Percentiles rank a stretch among this genome's conserved stretches.
Evolutionary conservation across 495 filamentous ascomycete genomes (phyloP).

Genomic region (Neurospora sp.): DNA sequence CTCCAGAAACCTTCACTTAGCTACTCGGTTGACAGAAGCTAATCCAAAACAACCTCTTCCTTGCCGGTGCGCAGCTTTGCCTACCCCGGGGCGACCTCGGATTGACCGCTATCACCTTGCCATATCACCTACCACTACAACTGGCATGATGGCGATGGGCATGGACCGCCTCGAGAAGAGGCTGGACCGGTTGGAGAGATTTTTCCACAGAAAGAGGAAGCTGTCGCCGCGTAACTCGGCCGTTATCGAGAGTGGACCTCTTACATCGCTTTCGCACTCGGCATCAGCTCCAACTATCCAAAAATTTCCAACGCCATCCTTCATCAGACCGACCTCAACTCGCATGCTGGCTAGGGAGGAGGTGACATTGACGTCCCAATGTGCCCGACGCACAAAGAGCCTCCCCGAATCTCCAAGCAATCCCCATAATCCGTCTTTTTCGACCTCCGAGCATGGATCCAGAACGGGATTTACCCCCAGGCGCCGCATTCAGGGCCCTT

Average conservation of each 20-base stretch:
- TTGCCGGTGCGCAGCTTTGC: background rate
- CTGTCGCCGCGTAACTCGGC: background rate
- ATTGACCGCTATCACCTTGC: background rate
- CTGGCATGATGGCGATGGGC: constrained; percentile 12
- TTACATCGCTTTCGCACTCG: background rate
- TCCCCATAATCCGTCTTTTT: background rate
- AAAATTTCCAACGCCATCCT: constrained; percentile 36
- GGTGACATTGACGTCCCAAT: constrained; percentile 8
- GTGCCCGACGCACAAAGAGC: constrained; percentile 26
- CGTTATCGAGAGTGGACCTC: background rate
- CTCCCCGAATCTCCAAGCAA: constrained; percentile 24
- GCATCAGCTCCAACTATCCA: constrained; percentile 1
- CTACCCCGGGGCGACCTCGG: background rate
- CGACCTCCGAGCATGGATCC: background rate
- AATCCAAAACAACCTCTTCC: background rate
- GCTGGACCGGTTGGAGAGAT: constrained; percentile 22
- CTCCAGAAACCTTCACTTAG: background rate
- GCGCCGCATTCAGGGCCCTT: background rate
- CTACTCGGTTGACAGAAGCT: background rate
- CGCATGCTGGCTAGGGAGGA: constrained; percentile 38
- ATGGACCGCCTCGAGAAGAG: constrained; percentile 13
- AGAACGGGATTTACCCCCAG: background rate
- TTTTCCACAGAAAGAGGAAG: constrained; percentile 21
- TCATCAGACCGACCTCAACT: constrained; percentile 34
- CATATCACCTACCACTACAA: background rate